phyloP scores from a whole-genome alignment of 768 basidiomycete genomes.

The Mrakia hoshinonis region DNA sequence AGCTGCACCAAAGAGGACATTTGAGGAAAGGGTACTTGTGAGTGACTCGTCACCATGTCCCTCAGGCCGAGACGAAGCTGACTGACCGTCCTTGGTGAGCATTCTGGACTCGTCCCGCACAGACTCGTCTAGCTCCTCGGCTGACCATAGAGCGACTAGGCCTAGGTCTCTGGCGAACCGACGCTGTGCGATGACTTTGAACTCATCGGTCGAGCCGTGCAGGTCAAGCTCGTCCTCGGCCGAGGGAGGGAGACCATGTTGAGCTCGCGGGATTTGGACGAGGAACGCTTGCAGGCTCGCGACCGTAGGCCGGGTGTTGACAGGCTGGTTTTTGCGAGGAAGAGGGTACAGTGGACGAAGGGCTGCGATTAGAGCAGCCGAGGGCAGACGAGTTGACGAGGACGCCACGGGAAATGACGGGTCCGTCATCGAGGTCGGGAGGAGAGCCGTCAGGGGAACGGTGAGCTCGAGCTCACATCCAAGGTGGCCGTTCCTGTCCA shows the following conservation, averaged over 20 bases:
- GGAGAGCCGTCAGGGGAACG: background rate
- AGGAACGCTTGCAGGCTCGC: background rate
- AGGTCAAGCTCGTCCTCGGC: background rate
- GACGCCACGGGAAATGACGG: background rate
- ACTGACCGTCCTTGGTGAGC: background rate
- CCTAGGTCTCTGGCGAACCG: conserved; percentile 2
- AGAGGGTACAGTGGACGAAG: conserved; percentile 1
- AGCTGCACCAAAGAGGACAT: background rate
- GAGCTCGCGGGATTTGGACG: background rate
- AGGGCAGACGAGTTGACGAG: background rate
- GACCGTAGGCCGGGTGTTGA: background rate
- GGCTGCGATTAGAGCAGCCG: background rate
- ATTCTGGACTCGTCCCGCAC: conserved; percentile 2
- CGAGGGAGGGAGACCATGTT: background rate
- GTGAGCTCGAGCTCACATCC: background rate
- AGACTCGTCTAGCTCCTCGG: background rate
- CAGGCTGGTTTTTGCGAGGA: conserved; percentile 13
- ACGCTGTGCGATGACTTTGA: background rate
- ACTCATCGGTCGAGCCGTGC: too few relatives aligned
- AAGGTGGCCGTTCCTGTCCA: too few relatives aligned
- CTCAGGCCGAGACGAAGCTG: background rate
- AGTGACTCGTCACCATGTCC: too few relatives aligned
- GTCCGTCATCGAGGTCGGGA: background rate
- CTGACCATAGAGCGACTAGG: conserved; percentile 11
- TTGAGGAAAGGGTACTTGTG: background rate